Conservation (phyloP, 2,329 filamentous ascomycete genomes). For the Penicillium italicum region DNA sequence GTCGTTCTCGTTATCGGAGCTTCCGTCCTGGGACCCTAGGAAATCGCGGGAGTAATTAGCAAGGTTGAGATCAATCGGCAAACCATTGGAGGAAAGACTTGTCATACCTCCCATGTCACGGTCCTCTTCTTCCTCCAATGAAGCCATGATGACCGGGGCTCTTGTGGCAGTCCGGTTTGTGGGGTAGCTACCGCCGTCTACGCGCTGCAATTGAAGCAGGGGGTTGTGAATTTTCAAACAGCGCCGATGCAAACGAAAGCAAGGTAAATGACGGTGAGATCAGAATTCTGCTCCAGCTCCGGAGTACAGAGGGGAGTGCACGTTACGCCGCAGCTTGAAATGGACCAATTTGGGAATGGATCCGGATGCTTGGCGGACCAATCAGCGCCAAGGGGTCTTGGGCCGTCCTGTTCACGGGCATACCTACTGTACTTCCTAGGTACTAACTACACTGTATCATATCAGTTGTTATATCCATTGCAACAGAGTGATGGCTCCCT, state of each 20-base stretch:
- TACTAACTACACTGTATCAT: no score
- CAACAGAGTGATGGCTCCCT: neutral
- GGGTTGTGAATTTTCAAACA: neutral
- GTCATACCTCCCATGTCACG: constrained; percentile 40
- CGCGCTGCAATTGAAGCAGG: neutral
- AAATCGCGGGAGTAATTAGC: neutral
- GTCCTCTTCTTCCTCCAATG: constrained; percentile 42
- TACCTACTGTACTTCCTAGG: no score
- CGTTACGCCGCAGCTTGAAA: neutral
- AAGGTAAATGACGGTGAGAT: neutral
- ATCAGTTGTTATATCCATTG: no score
- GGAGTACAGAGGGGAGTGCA: neutral
- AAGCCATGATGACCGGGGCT: constrained; percentile 26
- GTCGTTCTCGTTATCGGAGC: constrained; percentile 45
- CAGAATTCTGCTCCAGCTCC: neutral
- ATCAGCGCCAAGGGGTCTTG: neutral
- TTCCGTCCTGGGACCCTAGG: constrained; percentile 48
- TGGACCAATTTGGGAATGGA: neutral
- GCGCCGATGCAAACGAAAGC: neutral
- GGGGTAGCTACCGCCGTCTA: neutral
- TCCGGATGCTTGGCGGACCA: neutral
- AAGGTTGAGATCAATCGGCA: neutral
- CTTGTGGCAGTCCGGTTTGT: neutral
- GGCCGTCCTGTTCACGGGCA: no score
- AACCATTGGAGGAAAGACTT: constrained; percentile 7